These are phyloP conservation scores for Eustoma russellianum DNA, from an alignment of 257 asterid species.

Conservation along the genomic window DNA sequence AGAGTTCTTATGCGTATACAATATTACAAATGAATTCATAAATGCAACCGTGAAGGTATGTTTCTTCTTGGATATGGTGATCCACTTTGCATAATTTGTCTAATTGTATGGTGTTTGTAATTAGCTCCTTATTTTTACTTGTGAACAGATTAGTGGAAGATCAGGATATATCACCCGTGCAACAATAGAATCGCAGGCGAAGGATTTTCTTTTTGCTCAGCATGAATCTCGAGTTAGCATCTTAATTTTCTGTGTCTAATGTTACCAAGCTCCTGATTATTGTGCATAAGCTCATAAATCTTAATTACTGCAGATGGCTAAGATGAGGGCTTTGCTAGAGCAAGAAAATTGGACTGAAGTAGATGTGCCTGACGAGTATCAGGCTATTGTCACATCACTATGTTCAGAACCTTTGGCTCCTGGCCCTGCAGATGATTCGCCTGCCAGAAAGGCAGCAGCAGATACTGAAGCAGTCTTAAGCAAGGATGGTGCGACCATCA, in stretches of 20 bases:
- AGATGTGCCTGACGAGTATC: slow-evolving; percentile 95
- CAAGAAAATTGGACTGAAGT: slow-evolving; percentile 97
- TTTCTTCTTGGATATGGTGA: slow-evolving; percentile 11
- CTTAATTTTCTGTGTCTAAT: slow-evolving; percentile 12
- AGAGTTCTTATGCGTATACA: slow-evolving; percentile 77
- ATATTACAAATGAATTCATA: slow-evolving; percentile 84
- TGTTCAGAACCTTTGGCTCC: slow-evolving; percentile 36
- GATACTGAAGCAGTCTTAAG: slow-evolving; percentile 23
- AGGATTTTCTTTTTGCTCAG: slow-evolving; percentile 82
- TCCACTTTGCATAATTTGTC: not conserved
- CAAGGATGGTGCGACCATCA: slow-evolving; percentile 33
- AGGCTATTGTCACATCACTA: slow-evolving; percentile 57
- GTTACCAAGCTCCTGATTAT: slow-evolving; percentile 12
- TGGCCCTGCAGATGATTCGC: slow-evolving; percentile 36
- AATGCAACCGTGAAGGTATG: slow-evolving; percentile 84
- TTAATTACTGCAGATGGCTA: slow-evolving; percentile 60
- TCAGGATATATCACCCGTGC: slow-evolving; percentile 97
- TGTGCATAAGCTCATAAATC: slow-evolving; percentile 11
- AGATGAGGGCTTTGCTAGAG: slow-evolving; percentile 91
- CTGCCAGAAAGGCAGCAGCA: slow-evolving; percentile 28
- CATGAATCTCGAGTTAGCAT: slow-evolving; percentile 91
- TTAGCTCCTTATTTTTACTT: slow-evolving; percentile 29
- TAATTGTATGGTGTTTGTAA: slow-evolving; percentile 23
- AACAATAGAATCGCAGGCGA: slow-evolving; percentile 91
- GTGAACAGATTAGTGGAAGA: slow-evolving; percentile 95